A percentile compares a stretch with the other conserved stretches of the same genome.
These are phyloP conservation scores for Seiridium cupressi DNA, from an alignment of 2,329 filamentous ascomycete species.

Conservation along the genomic window DNA sequence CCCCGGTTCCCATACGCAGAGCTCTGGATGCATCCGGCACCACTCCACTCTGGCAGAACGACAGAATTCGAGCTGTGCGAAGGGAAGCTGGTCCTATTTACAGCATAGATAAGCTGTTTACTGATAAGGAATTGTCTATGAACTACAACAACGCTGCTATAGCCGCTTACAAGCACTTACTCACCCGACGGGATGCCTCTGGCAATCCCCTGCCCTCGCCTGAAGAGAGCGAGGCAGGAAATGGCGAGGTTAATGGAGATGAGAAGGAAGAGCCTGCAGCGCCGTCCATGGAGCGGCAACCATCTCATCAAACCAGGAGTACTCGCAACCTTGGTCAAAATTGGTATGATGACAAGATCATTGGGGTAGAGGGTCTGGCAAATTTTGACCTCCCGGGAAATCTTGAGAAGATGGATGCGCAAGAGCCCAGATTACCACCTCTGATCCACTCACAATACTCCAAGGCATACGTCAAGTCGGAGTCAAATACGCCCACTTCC, in stretches of 20 bases:
- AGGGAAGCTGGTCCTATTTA: slow-evolving; percentile 60
- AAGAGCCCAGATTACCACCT: slow-evolving; percentile 59
- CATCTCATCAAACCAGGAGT: slow-evolving; percentile 63
- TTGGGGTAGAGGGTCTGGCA: slow-evolving; percentile 59
- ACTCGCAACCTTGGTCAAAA: slow-evolving; percentile 54
- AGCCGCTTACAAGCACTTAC: slow-evolving; percentile 60
- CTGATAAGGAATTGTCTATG: slow-evolving; percentile 66
- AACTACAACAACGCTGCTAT: slow-evolving; percentile 63
- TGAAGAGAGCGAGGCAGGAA: slow-evolving; percentile 53
- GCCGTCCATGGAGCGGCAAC: slow-evolving; percentile 60
- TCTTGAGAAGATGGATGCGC: slow-evolving; percentile 53
- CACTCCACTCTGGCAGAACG: slow-evolving; percentile 62
- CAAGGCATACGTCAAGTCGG: slow-evolving; percentile 53
- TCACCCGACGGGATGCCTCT: slow-evolving; percentile 54
- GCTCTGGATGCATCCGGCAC: slow-evolving; percentile 54
- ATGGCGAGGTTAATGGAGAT: slow-evolving; percentile 48
- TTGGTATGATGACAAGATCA: slow-evolving; percentile 55
- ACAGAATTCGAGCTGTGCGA: slow-evolving; percentile 51
- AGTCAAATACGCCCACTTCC: slow-evolving; percentile 54
- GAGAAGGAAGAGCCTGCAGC: slow-evolving; percentile 48
- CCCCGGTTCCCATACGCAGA: slow-evolving; percentile 56
- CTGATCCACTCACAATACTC: slow-evolving; percentile 57
- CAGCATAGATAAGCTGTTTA: slow-evolving; percentile 69
- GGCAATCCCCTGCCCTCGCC: slow-evolving; percentile 48
- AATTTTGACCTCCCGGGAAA: slow-evolving; percentile 60